Percentiles rank a stretch among this genome's conserved stretches.
phyloP scores from a whole-genome alignment of 176 grass and related monocot genomes.

The Elymus sibiricus region DNA sequence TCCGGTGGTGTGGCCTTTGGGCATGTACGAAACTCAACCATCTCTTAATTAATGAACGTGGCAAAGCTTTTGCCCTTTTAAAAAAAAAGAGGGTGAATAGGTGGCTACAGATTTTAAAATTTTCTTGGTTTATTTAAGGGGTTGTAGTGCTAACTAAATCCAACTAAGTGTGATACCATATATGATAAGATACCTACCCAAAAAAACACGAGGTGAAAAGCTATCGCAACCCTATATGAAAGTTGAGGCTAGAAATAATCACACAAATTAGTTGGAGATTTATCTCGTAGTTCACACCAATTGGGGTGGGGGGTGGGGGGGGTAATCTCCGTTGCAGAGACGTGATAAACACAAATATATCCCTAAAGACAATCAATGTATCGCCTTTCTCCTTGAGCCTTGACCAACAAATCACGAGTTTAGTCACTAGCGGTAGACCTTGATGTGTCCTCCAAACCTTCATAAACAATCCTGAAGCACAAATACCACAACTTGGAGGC shows the following conservation, averaged over 20 bases:
- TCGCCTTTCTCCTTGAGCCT: not conserved
- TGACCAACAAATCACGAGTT: not conserved
- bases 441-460: not conserved
- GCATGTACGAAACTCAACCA: too few relatives aligned
- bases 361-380: too few relatives aligned
- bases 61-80: too few relatives aligned
- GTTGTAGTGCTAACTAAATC: not conserved
- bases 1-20: too few relatives aligned
- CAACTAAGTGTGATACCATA: not conserved
- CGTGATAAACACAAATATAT: too few relatives aligned
- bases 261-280: not conserved
- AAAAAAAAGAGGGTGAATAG: too few relatives aligned
- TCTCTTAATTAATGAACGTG: too few relatives aligned
- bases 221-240: not conserved
- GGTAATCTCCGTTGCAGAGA: too few relatives aligned
- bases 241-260: not conserved
- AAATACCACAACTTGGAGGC: not conserved
- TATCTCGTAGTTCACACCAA: not conserved
- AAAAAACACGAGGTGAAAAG: too few relatives aligned
- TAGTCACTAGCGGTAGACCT: not conserved
- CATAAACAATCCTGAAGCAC: not conserved
- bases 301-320: too few relatives aligned
- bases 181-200: not conserved
- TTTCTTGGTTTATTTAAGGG: not conserved
- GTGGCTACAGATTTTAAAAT: not conserved